These are phyloP conservation scores for Aspergillus brasiliensis DNA, from an alignment of 2,329 filamentous ascomycete genomes.

Conservation along the genomic window DNA sequence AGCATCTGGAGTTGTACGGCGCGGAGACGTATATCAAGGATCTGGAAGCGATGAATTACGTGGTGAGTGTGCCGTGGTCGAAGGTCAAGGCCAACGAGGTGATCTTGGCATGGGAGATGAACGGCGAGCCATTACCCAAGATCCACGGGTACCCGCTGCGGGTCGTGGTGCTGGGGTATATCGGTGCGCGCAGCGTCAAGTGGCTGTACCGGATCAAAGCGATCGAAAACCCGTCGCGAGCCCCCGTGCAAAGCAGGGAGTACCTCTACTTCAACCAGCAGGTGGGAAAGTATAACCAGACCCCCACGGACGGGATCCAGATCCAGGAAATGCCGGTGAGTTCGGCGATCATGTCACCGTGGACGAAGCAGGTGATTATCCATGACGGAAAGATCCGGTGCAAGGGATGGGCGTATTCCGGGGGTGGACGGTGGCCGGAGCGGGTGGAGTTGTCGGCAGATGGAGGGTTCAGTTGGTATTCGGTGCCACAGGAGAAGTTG, in stretches of 20 bases:
- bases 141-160: constrained; percentile 69
- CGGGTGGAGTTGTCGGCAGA: constrained; percentile 66
- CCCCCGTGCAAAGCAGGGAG: constrained; percentile 66
- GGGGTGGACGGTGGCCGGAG: constrained; percentile 62
- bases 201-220: constrained; percentile 66
- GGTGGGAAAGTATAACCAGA: constrained; percentile 66
- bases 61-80: constrained; percentile 65
- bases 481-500: constrained; percentile 61
- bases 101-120: constrained; percentile 72
- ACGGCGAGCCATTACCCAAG: constrained; percentile 62
- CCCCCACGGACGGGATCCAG: constrained; percentile 61
- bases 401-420: constrained; percentile 62
- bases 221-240: constrained; percentile 57
- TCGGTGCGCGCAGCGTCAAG: constrained; percentile 66
- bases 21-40: constrained; percentile 75
- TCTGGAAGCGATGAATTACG: constrained; percentile 65
- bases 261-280: constrained; percentile 72
- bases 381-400: constrained; percentile 62
- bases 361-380: constrained; percentile 61
- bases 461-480: constrained; percentile 66
- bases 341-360: constrained; percentile 66
- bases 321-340: constrained; percentile 74
- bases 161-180: constrained; percentile 65
- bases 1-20: constrained; percentile 69
- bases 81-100: constrained; percentile 71